phyloP scores from a whole-genome alignment of 495 filamentous ascomycete species.

The Trichocladium antarcticum region DNA sequence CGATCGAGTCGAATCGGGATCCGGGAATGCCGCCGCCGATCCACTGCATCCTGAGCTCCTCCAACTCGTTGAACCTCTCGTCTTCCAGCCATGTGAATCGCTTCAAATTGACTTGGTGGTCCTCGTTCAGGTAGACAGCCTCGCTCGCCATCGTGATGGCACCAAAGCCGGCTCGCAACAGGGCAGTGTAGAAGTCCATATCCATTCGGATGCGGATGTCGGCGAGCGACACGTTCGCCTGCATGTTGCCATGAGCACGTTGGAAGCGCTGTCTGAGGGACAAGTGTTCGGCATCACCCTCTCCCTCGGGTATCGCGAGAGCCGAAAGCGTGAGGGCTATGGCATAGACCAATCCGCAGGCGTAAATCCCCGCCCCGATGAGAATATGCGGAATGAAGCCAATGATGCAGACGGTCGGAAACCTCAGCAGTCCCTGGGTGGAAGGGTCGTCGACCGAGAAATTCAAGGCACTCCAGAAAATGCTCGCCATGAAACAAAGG shows the following conservation, averaged over 20 bases:
- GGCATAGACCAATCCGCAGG: slow-evolving; percentile 63
- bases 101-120: slow-evolving; percentile 58
- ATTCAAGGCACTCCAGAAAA: slow-evolving; percentile 56
- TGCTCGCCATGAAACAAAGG: slow-evolving; percentile 70
- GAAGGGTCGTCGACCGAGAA: slow-evolving; percentile 44
- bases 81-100: slow-evolving; percentile 88
- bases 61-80: slow-evolving; percentile 56
- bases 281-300: slow-evolving; percentile 21
- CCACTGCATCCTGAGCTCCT: slow-evolving; percentile 45
- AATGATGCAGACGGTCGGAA: slow-evolving; percentile 88
- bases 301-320: slow-evolving; percentile 43
- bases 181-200: slow-evolving; percentile 90
- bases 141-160: slow-evolving; percentile 86
- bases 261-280: slow-evolving; percentile 40
- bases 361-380: slow-evolving; percentile 62
- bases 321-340: slow-evolving; percentile 67
- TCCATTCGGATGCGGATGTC: slow-evolving; percentile 65
- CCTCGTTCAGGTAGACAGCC: slow-evolving; percentile 91
- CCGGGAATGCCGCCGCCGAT: slow-evolving; percentile 33
- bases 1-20: slow-evolving; percentile 37
- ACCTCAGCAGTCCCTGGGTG: slow-evolving; percentile 50
- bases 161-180: slow-evolving; percentile 75
- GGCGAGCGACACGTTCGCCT: slow-evolving; percentile 74
- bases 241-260: slow-evolving; percentile 74
- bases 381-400: slow-evolving; percentile 89